Conservation (phyloP, 2,329 filamentous ascomycete species). For the Aureobasidium lini region DNA sequence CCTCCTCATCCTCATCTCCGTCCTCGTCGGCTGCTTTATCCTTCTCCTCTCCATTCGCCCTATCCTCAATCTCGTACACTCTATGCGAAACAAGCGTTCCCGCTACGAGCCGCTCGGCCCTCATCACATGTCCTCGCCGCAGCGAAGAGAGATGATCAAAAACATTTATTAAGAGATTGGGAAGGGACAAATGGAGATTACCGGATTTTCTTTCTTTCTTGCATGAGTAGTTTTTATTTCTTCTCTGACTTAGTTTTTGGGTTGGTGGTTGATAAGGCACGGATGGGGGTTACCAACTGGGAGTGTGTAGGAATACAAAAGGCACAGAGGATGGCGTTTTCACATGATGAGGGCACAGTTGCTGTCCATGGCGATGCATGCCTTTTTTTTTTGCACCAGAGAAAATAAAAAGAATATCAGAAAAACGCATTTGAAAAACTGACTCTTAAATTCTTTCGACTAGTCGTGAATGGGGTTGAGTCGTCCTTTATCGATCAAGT, state of each 20-base stretch:
- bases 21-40: neutral
- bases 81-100: neutral
- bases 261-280: neutral
- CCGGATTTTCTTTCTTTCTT: neutral
- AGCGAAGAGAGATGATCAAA: neutral
- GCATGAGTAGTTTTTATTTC: neutral
- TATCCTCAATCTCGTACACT: neutral
- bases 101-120: constrained; percentile 7
- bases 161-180: neutral
- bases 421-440: neutral
- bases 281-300: neutral
- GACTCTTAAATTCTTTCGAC: neutral
- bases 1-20: neutral
- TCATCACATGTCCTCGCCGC: neutral
- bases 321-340: neutral
- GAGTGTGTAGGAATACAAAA: neutral
- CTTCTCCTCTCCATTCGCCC: constrained; percentile 6
- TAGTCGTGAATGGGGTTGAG: too few relatives aligned
- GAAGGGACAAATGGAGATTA: neutral
- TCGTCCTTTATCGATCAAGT: too few relatives aligned
- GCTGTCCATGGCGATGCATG: too few relatives aligned
- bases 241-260: neutral
- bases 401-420: neutral
- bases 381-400: neutral
- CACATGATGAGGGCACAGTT: too few relatives aligned